Conservation (phyloP, 2,329 filamentous ascomycete species). For the Botrytis fragariae region DNA sequence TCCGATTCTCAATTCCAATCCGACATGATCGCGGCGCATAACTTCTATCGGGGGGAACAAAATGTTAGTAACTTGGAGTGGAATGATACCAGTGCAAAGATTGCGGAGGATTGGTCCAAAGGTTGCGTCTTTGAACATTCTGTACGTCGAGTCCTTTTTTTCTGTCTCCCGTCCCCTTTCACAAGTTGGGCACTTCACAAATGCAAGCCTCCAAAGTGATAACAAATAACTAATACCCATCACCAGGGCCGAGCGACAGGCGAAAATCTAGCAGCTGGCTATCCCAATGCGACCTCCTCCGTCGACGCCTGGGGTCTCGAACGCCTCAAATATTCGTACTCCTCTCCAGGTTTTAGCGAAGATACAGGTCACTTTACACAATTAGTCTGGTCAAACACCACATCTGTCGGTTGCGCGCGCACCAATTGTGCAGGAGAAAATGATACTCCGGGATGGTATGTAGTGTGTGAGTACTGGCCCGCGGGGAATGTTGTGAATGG, state of each 20-base stretch:
- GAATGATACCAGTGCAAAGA: constrained; percentile 62
- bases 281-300: constrained; percentile 54
- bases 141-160: constrained; percentile 35
- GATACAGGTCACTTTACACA: constrained; percentile 71
- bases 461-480: constrained; percentile 70
- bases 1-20: constrained; percentile 43
- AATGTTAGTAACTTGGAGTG: constrained; percentile 58
- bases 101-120: constrained; percentile 51
- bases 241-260: constrained; percentile 59
- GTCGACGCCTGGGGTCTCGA: constrained; percentile 68
- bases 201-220: constrained; percentile 5
- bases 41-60: constrained; percentile 62
- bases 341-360: constrained; percentile 53
- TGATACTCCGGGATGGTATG: constrained; percentile 54
- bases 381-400: constrained; percentile 66
- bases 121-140: constrained; percentile 53
- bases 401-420: constrained; percentile 54
- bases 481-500: constrained; percentile 55
- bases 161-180: not conserved
- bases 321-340: constrained; percentile 57
- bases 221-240: not conserved
- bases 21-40: constrained; percentile 64
- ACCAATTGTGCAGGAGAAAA: constrained; percentile 44
- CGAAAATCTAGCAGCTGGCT: constrained; percentile 73
- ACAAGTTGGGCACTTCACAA: not conserved